Conservation (phyloP, 169 alveolate species). For the Plasmodium billcollinsi region DNA sequence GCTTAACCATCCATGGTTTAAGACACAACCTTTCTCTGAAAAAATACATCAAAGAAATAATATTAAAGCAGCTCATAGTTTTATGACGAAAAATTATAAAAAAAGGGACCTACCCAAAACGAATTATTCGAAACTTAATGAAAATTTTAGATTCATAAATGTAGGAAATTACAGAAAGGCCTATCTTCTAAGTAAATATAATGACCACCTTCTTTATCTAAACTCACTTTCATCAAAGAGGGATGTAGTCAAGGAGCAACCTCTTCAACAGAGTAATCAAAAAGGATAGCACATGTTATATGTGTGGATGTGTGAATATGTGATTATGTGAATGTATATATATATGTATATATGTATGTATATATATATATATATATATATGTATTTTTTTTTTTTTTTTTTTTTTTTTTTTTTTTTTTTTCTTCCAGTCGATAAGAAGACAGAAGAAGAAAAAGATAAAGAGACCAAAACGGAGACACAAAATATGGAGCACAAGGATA, state of each 20-base stretch:
- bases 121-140: constrained; percentile 21
- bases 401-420: not conserved
- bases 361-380: not conserved
- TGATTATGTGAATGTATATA: too few species aligned
- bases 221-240: not conserved
- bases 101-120: constrained; percentile 76
- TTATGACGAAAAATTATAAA: constrained; percentile 85
- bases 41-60: constrained; percentile 77
- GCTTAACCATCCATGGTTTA: constrained; percentile 86
- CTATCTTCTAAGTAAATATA: constrained; percentile 11
- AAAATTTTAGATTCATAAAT: constrained; percentile 60
- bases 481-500: not conserved
- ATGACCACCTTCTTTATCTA: not conserved
- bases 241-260: not conserved
- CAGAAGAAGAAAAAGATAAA: not conserved
- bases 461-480: not conserved
- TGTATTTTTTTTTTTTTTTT: not conserved
- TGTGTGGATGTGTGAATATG: too few species aligned
- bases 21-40: constrained; percentile 77
- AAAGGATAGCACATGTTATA: too few species aligned
- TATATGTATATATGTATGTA: too few species aligned
- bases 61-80: constrained; percentile 87
- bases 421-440: not conserved
- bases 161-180: constrained; percentile 60
- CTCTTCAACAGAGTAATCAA: constrained; percentile 15